Conservation (phyloP, 768 basidiomycete species). For the Daedaleopsis nitida region DNA sequence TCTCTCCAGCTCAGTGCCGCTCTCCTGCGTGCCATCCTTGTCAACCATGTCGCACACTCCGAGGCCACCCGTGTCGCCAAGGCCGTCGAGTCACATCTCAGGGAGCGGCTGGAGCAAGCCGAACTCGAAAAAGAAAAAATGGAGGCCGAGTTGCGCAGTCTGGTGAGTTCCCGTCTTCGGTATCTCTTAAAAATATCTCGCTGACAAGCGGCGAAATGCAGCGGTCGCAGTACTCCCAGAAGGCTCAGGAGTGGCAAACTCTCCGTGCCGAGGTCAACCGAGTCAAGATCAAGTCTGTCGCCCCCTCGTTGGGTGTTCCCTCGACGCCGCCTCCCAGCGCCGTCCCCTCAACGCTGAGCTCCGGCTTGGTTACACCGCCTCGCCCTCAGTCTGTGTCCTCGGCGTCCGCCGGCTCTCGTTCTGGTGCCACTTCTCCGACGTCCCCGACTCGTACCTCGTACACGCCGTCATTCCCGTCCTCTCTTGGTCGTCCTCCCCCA, state of each 20-base stretch:
- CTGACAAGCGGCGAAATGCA: constrained; percentile 31
- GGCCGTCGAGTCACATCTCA: constrained; percentile 59
- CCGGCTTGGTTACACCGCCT: constrained; percentile 24
- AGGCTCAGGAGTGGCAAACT: constrained; percentile 70
- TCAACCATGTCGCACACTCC: constrained; percentile 80
- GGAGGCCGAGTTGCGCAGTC: constrained; percentile 74
- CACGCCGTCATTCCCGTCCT: constrained; percentile 48
- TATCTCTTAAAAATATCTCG: not conserved
- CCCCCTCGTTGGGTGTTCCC: constrained; percentile 32
- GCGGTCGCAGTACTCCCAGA: constrained; percentile 64
- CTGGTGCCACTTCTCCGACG: constrained; percentile 32
- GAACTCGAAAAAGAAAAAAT: constrained; percentile 59
- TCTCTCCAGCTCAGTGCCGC: constrained; percentile 77
- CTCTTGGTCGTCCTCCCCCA: constrained; percentile 54
- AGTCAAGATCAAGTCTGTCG: constrained; percentile 48
- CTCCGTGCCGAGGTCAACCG: constrained; percentile 68
- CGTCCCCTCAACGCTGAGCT: constrained; percentile 2
- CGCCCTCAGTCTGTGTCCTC: constrained; percentile 28
- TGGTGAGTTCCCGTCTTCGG: constrained; percentile 36
- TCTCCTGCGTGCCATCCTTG: constrained; percentile 78
- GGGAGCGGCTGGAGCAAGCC: constrained; percentile 65
- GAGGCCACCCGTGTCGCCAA: constrained; percentile 73
- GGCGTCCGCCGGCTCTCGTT: constrained; percentile 25
- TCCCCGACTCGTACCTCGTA: constrained; percentile 34
- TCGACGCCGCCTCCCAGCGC: constrained; percentile 31